These are phyloP conservation scores for Scutellaria baicalensis DNA, from an alignment of 257 asterid species.

Conservation along the genomic window DNA sequence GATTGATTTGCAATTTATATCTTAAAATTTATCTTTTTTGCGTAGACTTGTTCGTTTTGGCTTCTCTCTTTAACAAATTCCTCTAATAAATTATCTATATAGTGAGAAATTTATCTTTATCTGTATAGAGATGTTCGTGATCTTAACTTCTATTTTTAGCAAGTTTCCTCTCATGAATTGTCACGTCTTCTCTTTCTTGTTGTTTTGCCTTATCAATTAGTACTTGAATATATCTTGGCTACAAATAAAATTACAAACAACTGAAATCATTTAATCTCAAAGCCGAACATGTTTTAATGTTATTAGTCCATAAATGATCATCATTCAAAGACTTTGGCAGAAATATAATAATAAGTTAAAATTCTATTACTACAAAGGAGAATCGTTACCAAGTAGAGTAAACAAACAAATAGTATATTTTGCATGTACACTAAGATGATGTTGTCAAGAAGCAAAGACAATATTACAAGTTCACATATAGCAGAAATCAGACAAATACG, in stretches of 20 bases:
- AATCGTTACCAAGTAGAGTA: background rate
- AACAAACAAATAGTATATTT: background rate
- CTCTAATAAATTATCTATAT: too few relatives aligned
- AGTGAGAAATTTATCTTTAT: conserved; percentile 77
- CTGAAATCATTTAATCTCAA: background rate
- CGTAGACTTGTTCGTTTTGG: too few relatives aligned
- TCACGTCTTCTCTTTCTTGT: conserved; percentile 80
- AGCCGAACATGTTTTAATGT: background rate
- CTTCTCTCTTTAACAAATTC: too few relatives aligned
- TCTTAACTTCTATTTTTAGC: conserved; percentile 90
- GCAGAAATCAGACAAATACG: background rate
- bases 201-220: conserved; percentile 67
- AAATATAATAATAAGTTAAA: background rate
- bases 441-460: background rate
- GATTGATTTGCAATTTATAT: too few relatives aligned
- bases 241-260: conserved; percentile 17
- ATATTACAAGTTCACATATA: background rate
- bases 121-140: conserved; percentile 69
- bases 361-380: background rate
- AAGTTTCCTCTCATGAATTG: conserved; percentile 79
- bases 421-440: background rate
- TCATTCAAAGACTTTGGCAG: background rate
- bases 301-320: background rate
- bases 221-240: conserved; percentile 72
- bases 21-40: too few relatives aligned